Percentiles rank a stretch among this genome's conserved stretches.
Evolutionary conservation across 2,329 filamentous ascomycete species (phyloP).

Genomic region (Aspergillus sp.): DNA sequence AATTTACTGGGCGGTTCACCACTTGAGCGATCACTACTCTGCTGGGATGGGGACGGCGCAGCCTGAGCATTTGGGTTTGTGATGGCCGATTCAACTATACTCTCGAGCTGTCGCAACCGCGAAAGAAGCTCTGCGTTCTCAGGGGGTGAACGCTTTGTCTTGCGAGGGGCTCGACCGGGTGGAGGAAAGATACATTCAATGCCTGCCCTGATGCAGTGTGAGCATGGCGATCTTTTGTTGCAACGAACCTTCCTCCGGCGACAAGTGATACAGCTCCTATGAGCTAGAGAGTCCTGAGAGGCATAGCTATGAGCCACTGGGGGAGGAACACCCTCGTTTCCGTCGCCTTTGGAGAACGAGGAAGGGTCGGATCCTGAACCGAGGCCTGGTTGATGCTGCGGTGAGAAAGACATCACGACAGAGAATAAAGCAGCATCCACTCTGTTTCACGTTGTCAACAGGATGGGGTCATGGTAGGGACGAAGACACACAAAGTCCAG

Average conservation of each 20-base stretch:
- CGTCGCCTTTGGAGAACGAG: conserved; percentile 9
- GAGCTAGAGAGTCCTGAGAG: conserved; percentile 33
- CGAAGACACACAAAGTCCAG: not conserved
- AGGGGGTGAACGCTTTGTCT: conserved; percentile 56
- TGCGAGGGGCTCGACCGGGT: conserved; percentile 64
- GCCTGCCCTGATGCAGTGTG: conserved; percentile 53
- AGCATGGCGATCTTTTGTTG: conserved; percentile 53
- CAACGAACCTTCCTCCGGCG: conserved; percentile 54
- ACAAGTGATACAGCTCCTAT: conserved; percentile 53
- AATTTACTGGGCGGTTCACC: conserved; percentile 1
- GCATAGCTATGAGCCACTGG: conserved; percentile 8
- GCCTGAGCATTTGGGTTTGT: conserved; percentile 5
- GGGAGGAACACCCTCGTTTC: conserved; percentile 10
- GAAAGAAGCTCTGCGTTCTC: conserved; percentile 64
- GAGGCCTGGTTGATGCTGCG: conserved; percentile 13
- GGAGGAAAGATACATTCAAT: conserved; percentile 67
- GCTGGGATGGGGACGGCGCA: conserved; percentile 18
- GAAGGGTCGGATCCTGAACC: conserved; percentile 6
- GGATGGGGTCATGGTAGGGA: not conserved
- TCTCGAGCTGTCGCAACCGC: conserved; percentile 61
- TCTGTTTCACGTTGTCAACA: conserved; percentile 20
- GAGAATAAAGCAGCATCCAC: conserved; percentile 7
- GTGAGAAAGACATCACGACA: conserved; percentile 25
- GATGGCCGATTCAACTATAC: conserved; percentile 57
- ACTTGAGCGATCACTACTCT: conserved; percentile 7